These are phyloP conservation scores for Gomphus bonarii DNA, from an alignment of 1,284 basidiomycete species.

Conservation along the genomic window DNA sequence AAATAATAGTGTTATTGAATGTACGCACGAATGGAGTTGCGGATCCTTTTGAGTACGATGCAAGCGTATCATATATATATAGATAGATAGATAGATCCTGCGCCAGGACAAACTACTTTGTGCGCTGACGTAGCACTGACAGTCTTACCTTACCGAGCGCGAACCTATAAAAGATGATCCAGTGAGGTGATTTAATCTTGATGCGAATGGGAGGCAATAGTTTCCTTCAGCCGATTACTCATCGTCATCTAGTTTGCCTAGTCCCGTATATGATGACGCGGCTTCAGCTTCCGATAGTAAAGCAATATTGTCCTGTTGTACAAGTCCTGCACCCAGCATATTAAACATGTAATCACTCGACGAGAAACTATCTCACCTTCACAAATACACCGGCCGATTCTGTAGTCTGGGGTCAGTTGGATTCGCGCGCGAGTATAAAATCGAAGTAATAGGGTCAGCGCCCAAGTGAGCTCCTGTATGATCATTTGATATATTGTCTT, in stretches of 20 bases:
- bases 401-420: not conserved
- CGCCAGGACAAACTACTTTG: too few relatives aligned
- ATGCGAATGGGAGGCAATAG: too few relatives aligned
- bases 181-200: too few relatives aligned
- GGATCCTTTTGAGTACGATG: too few relatives aligned
- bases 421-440: slow-evolving; percentile 50
- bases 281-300: not conserved
- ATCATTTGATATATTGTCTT: slow-evolving; percentile 56
- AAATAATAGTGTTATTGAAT: too few relatives aligned
- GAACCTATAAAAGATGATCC: too few relatives aligned
- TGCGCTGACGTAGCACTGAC: too few relatives aligned
- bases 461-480: slow-evolving; percentile 57
- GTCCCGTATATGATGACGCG: not conserved
- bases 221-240: too few relatives aligned
- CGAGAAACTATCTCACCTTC: not conserved
- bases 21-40: too few relatives aligned
- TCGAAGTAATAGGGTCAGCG: slow-evolving; percentile 63
- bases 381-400: not conserved
- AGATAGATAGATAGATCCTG: too few relatives aligned
- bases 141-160: too few relatives aligned
- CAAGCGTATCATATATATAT: too few relatives aligned
- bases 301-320: not conserved
- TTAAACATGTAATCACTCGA: not conserved
- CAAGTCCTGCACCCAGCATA: not conserved
- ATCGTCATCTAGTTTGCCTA: not conserved